Base-by-base conservation (phyloP, 2,329 filamentous ascomycete species). In the Penicillium vulpinum region DNA sequence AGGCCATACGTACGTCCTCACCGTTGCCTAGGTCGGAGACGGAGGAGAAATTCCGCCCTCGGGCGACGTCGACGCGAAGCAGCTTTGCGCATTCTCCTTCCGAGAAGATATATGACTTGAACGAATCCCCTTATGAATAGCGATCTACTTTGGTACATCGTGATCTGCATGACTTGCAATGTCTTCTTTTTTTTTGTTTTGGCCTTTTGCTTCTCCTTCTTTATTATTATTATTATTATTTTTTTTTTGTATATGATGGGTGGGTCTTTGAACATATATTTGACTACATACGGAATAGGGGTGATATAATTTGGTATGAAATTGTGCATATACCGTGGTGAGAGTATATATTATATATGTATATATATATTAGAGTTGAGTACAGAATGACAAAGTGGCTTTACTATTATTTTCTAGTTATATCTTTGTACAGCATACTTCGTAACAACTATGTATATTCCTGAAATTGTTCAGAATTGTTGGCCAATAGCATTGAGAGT, bases 61-160 rank as follows among this genome's bases (percentile, higher is more conserved):
- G 48, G 26, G 44, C 51, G 55, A 55, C 55, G 22, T 39, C 50
- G 33, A 39, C 51, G 24, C 29, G 56, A 33, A 43, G 57, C 49
- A 62, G 65, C 58, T 58, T 64, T 38, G 52, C 64, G 47, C 56
- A 57, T 46, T 62, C 68, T 43, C 56, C 54, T 40, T 62, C 69
- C 43, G 65, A 68, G 59, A 66, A 64, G 58, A 51, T 62, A 58
- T 63, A 69, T 55, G 62, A 70, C 24, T 58, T 71, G 57, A 61
- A 67, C 45, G 69, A 71, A 62, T 71, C 66, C 9, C 64, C 67
- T 29, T 52, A 67, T 52, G 69, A 70, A 57, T 66, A 62, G 39
- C 68, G 63, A 51, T 57, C 56, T 50, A 48, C 28, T 40, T 60
- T 36, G 26, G 41, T 54, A 28, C 15, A 29, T 28, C 46, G 36